Conservation (phyloP, 1,284 basidiomycete genomes). For the Psilocybe mexicana region DNA sequence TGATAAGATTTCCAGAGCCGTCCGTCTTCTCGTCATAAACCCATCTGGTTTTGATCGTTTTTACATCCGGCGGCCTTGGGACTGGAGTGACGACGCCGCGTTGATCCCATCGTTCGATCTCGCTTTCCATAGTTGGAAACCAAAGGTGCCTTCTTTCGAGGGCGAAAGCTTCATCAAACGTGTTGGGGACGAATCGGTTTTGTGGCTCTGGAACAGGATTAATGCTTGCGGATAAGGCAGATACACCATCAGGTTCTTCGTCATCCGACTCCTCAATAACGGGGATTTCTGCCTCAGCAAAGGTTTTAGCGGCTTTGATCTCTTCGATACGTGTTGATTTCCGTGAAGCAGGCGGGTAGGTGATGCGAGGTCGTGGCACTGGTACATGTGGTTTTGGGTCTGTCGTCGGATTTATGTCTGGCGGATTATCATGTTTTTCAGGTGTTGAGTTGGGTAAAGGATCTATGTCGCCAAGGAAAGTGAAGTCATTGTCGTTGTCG, state of each 20-base stretch:
- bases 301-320: too few relatives aligned
- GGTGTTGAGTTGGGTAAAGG: background rate
- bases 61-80: conserved; percentile 4
- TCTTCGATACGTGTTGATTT: conserved; percentile 1
- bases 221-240: too few relatives aligned
- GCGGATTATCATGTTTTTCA: too few relatives aligned
- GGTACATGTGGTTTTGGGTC: too few relatives aligned
- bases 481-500: background rate
- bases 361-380: background rate
- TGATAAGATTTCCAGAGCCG: background rate
- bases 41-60: conserved; percentile 6
- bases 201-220: too few relatives aligned
- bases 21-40: conserved; percentile 1
- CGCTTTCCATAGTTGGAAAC: too few relatives aligned
- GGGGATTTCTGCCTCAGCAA: background rate
- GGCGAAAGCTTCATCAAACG: background rate
- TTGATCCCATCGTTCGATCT: too few relatives aligned
- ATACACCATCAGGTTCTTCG: too few relatives aligned
- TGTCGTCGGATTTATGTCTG: too few relatives aligned
- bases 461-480: background rate
- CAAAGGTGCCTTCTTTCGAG: too few relatives aligned
- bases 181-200: background rate
- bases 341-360: conserved; percentile 11
- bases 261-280: background rate
- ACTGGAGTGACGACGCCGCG: too few relatives aligned